These are phyloP conservation scores for Malus asiatica DNA, from an alignment of 306 rosid genomes.

Conservation along the genomic window DNA sequence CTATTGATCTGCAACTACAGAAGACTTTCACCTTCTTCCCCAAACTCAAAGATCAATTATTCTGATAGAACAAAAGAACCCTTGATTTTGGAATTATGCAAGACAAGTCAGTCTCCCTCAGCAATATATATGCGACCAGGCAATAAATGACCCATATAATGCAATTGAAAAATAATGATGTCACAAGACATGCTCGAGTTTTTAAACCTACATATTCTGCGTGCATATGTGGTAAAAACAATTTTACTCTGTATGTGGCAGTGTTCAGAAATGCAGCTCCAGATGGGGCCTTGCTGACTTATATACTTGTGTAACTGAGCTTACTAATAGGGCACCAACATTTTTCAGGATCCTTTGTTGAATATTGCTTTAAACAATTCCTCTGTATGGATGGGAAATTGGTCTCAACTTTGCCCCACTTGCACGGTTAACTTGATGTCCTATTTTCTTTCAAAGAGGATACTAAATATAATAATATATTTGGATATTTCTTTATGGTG, in stretches of 20 bases:
- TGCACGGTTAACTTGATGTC: constrained; percentile 69
- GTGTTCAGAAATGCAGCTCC: background rate
- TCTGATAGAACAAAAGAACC: background rate
- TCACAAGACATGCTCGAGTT: too few species aligned
- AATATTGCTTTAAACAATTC: constrained; percentile 69
- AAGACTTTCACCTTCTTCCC: background rate
- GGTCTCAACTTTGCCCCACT: constrained; percentile 98
- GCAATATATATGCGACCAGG: background rate
- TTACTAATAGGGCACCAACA: constrained; percentile 12
- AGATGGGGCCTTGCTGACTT: background rate
- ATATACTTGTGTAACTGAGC: background rate
- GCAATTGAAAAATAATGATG: background rate
- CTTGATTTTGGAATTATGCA: background rate
- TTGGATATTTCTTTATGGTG: background rate
- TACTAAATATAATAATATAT: background rate
- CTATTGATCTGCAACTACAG: background rate
- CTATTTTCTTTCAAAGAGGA: background rate
- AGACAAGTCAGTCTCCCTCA: background rate
- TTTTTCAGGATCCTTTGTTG: constrained; percentile 73
- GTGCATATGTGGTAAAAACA: background rate
- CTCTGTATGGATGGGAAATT: constrained; percentile 80
- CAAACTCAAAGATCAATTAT: background rate
- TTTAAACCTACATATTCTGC: background rate
- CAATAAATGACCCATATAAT: background rate
- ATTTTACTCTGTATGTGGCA: background rate